Evolutionary conservation across 169 alveolate genomes (phyloP).

Genomic region (Miamiensis avidus): DNA sequence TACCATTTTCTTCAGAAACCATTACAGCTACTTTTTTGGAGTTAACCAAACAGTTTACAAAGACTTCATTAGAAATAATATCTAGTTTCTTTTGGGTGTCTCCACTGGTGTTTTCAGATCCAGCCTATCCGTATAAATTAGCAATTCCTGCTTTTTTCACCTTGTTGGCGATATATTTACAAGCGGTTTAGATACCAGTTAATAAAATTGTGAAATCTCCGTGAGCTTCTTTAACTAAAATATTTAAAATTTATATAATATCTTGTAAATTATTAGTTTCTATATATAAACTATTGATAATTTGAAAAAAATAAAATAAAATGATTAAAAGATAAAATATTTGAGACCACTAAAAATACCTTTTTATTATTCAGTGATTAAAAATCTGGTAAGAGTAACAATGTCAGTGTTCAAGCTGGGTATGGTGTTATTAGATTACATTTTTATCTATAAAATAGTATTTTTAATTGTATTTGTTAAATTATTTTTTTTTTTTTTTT

Average conservation of each 20-base stretch:
- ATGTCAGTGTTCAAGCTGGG: slow-evolving; percentile 1
- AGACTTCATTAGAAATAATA: slow-evolving; percentile 64
- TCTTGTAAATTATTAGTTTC: not conserved
- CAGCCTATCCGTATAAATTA: slow-evolving; percentile 40
- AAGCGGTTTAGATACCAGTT: slow-evolving; percentile 42
- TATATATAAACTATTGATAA: not conserved
- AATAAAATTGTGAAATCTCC: slow-evolving; percentile 48
- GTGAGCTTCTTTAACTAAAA: slow-evolving; percentile 22
- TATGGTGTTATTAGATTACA: not conserved
- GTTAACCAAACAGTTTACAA: slow-evolving; percentile 56
- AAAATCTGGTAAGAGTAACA: slow-evolving; percentile 24
- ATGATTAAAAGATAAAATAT: too few species aligned
- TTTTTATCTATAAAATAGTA: too few species aligned
- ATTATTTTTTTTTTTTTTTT: too few species aligned
- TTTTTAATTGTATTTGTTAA: too few species aligned
- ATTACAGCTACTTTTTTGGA: slow-evolving; percentile 64
- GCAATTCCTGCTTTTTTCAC: slow-evolving; percentile 53
- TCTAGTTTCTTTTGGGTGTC: slow-evolving; percentile 70
- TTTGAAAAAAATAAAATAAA: too few species aligned
- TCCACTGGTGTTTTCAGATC: slow-evolving; percentile 60
- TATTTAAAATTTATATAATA: too few species aligned
- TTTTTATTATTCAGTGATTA: slow-evolving; percentile 20
- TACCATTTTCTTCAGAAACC: slow-evolving; percentile 58
- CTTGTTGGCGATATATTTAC: slow-evolving; percentile 42
- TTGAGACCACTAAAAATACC: too few species aligned